Conservation (phyloP, 2,329 filamentous ascomycete genomes). For the Verticillium isaacii region DNA sequence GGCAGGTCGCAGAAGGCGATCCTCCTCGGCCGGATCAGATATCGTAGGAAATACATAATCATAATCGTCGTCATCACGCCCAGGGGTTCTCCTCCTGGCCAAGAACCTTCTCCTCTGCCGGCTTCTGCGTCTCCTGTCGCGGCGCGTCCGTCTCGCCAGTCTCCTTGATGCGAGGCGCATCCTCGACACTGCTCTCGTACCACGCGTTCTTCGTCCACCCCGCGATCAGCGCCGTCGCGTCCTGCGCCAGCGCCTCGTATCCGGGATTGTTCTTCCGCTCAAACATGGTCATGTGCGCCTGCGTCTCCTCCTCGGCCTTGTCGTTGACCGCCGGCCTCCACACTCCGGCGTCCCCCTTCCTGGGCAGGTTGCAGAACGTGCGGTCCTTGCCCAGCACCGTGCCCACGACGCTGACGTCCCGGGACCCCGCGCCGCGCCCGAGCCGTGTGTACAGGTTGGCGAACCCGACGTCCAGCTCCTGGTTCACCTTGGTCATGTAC, state of each 20-base stretch:
- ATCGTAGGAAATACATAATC: constrained; percentile 8
- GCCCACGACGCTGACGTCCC: constrained; percentile 47
- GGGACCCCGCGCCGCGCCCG: constrained; percentile 58
- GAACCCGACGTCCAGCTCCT: constrained; percentile 68
- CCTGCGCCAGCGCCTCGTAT: constrained; percentile 61
- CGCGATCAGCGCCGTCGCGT: constrained; percentile 60
- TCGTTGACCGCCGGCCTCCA: constrained; percentile 77
- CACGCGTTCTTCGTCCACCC: constrained; percentile 62
- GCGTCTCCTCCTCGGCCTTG: constrained; percentile 70
- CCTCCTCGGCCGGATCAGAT: background rate
- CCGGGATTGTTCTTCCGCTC: constrained; percentile 66
- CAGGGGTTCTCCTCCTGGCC: constrained; percentile 1
- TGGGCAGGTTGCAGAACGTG: constrained; percentile 84
- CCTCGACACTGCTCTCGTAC: constrained; percentile 51
- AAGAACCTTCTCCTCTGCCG: constrained; percentile 1
- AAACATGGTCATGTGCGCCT: constrained; percentile 82
- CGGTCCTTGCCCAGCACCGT: constrained; percentile 64
- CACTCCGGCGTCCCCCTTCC: constrained; percentile 41
- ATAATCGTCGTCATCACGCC: constrained; percentile 1
- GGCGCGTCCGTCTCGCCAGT: background rate
- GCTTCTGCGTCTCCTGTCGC: background rate
- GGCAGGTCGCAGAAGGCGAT: background rate
- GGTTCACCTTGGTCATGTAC: constrained; percentile 59
- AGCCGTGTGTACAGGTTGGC: constrained; percentile 84
- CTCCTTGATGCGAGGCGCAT: constrained; percentile 6